Conservation (phyloP, 352 stramenopile genomes). For the Blastocystis sp. region DNA sequence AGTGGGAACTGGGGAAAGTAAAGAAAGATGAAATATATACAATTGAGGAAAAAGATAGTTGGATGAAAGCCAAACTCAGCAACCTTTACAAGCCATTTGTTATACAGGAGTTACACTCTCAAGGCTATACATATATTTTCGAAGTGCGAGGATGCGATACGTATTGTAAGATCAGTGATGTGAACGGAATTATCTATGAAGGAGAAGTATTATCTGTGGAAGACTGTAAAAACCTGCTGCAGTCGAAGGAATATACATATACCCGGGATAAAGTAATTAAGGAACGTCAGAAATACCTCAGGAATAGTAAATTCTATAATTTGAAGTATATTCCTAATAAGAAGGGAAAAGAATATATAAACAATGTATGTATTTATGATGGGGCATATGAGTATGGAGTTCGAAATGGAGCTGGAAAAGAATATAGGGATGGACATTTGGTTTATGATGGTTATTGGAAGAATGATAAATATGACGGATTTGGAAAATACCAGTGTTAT, state of each 20-base stretch:
- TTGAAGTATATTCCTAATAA: neutral
- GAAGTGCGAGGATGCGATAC: neutral
- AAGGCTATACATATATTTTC: neutral
- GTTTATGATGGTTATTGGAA: neutral
- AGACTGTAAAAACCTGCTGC: neutral
- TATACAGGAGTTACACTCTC: neutral
- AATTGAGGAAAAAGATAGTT: neutral
- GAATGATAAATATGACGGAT: too few species aligned
- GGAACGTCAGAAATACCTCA: neutral
- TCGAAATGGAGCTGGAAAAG: neutral
- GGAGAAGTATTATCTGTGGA: neutral
- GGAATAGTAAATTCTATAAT: neutral
- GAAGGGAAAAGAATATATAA: neutral
- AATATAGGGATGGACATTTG: neutral
- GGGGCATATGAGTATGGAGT: neutral
- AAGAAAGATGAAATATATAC: neutral
- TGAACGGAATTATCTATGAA: neutral
- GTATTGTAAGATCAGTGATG: neutral
- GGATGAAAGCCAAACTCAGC: neutral
- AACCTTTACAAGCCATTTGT: neutral
- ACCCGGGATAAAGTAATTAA: neutral
- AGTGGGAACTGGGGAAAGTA: neutral
- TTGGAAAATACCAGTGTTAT: too few species aligned
- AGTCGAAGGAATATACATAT: too few species aligned
- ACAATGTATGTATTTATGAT: neutral